Evolutionary conservation across 2,329 filamentous ascomycete species (phyloP), one percentile per base, ranked within the genome.

Genomic region (Cryoendolithus antarcticus): DNA sequence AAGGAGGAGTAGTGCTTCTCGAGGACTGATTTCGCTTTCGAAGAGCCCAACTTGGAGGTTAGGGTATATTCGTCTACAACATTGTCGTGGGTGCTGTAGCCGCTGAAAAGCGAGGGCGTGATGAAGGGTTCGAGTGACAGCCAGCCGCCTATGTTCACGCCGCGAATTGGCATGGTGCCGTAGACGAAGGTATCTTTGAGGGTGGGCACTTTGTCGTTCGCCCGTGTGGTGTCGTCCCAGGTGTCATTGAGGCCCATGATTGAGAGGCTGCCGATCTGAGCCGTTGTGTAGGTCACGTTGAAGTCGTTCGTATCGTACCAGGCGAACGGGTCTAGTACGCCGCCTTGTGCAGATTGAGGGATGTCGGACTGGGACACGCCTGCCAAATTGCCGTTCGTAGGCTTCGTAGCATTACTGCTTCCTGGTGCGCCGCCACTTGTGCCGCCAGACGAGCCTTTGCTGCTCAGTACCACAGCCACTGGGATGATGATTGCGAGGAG

Each of bases 71-170:
- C 91, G 55, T 98, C 91, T 11, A 96, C 71, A 32, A 96, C 75
- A 4, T 61, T 75, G 66, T 66, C 78, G 49, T 62, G 63, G 2
- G 62, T 59, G 30, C 68, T 65, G 56, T 81, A 85, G 45, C 72
- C 72, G 44, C 76, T 64, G 63, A 98, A 98, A 19, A 94, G 71
- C 1, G 88, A 95, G 0, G 91, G 91, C 3, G 85, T 89, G 57
- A 98, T 96, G 59, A 93, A 95, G 0, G 91, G 91, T 55, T 98
- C 91, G 9, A 98, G 65, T 2, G 82, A 83, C 2, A 98, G 73
- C 91, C 91, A 98, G 9, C 91, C 91, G 37, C 91, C 91, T 1
- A 96, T 59, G 52, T 94, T 96, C 29, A 96, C 85, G 1, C 91
- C 91, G 5, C 89, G 77, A 15, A 93, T 86, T 2, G 88, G 86